These are phyloP conservation scores for Saccharomycopsis hybrid DNA, from an alignment of 1,139 yeast species.

Conservation along the genomic window DNA sequence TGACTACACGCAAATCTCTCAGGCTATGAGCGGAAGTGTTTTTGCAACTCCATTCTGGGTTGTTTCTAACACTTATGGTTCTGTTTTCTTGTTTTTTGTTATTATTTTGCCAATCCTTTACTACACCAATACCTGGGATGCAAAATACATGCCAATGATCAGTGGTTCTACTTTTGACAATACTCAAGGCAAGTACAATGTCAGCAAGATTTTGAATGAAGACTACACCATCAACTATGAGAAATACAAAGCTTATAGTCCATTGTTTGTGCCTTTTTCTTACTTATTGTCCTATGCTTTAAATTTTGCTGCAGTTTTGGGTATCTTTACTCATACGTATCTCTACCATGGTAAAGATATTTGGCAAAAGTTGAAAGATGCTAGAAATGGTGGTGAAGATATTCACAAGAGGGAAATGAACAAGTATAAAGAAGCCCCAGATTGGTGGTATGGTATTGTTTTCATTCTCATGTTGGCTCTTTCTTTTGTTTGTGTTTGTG, in stretches of 20 bases:
- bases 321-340: constrained; percentile 47
- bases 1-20: constrained; percentile 46
- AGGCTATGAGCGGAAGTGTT: constrained; percentile 52
- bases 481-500: constrained; percentile 33
- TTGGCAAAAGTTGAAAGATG: constrained; percentile 34
- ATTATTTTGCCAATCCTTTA: constrained; percentile 41
- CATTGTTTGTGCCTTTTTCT: constrained; percentile 57
- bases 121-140: constrained; percentile 45
- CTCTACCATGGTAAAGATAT: constrained; percentile 54
- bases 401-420: constrained; percentile 59
- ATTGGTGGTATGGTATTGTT: constrained; percentile 55
- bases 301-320: constrained; percentile 55
- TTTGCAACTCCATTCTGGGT: constrained; percentile 62
- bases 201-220: constrained; percentile 37
- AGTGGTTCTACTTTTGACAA: constrained; percentile 39
- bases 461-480: constrained; percentile 44
- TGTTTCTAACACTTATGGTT: constrained; percentile 42
- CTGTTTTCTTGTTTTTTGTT: constrained; percentile 41
- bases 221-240: constrained; percentile 39
- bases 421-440: constrained; percentile 53
- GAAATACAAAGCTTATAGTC: constrained; percentile 50
- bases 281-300: constrained; percentile 58
- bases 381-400: constrained; percentile 36
- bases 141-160: constrained; percentile 45
- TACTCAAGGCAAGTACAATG: constrained; percentile 38